Evolutionary conservation across 129 eudicot genomes (phyloP).

Genomic region (Artemisia tridentata): DNA sequence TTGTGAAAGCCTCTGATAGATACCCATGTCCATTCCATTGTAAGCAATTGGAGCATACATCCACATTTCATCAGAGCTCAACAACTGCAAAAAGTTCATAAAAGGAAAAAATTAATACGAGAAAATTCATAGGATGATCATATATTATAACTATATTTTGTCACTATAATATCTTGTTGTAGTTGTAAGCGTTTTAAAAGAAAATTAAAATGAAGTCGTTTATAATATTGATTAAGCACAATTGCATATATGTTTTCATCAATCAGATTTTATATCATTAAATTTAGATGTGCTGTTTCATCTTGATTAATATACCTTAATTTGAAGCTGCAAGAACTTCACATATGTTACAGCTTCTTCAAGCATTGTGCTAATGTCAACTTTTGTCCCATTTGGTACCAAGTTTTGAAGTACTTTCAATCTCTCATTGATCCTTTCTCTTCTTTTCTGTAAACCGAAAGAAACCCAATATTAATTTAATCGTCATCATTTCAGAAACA

Average conservation of each 20-base stretch:
- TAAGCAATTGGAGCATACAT: slow-evolving; percentile 97
- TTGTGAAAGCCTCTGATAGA: slow-evolving; percentile 61
- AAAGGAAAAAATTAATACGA: neutral
- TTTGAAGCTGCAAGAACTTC: slow-evolving; percentile 92
- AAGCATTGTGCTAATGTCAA: slow-evolving; percentile 97
- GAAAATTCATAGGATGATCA: neutral
- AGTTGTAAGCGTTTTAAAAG: neutral
- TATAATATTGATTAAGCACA: no score
- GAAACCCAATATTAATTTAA: neutral
- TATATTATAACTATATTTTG: neutral
- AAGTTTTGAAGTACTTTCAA: slow-evolving; percentile 78
- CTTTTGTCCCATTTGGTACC: slow-evolving; percentile 99
- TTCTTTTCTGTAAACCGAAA: slow-evolving; percentile 65
- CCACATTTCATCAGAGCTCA: slow-evolving; percentile 97
- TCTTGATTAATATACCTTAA: slow-evolving; percentile 51
- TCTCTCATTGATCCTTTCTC: slow-evolving; percentile 95
- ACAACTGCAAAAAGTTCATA: slow-evolving; percentile 45
- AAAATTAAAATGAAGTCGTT: no score
- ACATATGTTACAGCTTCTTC: slow-evolving; percentile 98
- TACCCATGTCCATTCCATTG: slow-evolving; percentile 88
- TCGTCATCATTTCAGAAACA: slow-evolving; percentile 13
- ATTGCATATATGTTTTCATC: no score
- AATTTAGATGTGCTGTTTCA: neutral
- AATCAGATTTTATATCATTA: no score
- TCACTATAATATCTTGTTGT: neutral